Base-by-base conservation (phyloP, 345 rosid genomes). In the Gossypium rotundifolium region DNA sequence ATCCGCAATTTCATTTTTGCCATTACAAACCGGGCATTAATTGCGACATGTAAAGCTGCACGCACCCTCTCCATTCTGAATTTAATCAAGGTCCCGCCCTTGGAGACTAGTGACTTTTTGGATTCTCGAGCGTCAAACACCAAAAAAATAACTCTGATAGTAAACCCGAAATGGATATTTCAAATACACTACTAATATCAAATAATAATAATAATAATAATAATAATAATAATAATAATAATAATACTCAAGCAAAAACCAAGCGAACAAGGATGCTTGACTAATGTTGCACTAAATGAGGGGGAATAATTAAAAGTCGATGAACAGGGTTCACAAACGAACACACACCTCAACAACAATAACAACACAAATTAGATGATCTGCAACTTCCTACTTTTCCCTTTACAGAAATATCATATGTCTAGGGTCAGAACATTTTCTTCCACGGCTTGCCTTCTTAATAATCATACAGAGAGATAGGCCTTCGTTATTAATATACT, bases 381-480 rank as follows among this genome's bases (percentile, higher is more conserved):
- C 33, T 62, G 66, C 66, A 61, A 62, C 74, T 48, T 65, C 76
- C 83, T 70, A 74, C 2, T 59, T 9, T 9, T 58, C 81, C 59
- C 65, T 68, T 72, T 55, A 78, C 75, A 75, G 54, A 59, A 27
- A 53, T n/a, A 4, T 60, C 49, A n/a, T n/a, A 20, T 40, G 61
- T 55, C 73, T 70, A 44, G 46, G 38, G 84, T 81, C 74, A 78
- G 81, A 66, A 65, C 72, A 81, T 63, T 74, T 77, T 71, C 72
- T 77, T 75, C 75, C 79, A 61, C 13, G 51, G 16, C 23, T 54
- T 33, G 40, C 40, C 77, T 18, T 55, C 8, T n/a, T 51, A 53
- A 48, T 20, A 57, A 57, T 18, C 53, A 49, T 27, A 66, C 68
- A 61, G 18, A 13, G 16, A 45, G 3, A 1, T 27, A 25, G 60